Conservation (phyloP, 1,284 basidiomycete genomes). For the Rhizoctonia solani region DNA sequence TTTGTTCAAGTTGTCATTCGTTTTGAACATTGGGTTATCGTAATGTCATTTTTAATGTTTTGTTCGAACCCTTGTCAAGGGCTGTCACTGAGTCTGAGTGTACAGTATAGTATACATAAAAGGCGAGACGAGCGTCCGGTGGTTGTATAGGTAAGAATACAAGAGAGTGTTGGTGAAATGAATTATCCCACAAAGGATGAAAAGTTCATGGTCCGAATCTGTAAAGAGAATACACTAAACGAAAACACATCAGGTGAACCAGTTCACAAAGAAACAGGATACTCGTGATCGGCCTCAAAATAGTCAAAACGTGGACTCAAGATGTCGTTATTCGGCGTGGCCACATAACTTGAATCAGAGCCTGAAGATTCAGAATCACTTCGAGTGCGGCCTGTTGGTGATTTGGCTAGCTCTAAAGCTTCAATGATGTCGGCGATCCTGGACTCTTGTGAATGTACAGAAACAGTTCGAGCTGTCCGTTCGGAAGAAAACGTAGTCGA, state of each 20-base stretch:
- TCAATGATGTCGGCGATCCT: not conserved
- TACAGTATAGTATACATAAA: no score
- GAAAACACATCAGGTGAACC: not conserved
- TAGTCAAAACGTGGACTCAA: not conserved
- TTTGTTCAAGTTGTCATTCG: conserved; percentile 7
- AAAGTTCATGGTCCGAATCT: not conserved
- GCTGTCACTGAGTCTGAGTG: no score
- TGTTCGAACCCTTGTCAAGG: no score
- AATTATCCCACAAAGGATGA: not conserved
- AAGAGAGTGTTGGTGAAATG: not conserved
- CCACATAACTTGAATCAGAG: not conserved
- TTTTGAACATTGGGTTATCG: not conserved
- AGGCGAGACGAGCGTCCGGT: no score
- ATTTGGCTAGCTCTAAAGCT: not conserved
- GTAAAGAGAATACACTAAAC: not conserved
- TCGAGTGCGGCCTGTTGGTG: not conserved
- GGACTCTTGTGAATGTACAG: not conserved
- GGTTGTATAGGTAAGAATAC: not conserved
- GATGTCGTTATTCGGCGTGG: not conserved
- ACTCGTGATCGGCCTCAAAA: not conserved
- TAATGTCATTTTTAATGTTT: no score
- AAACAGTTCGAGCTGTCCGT: not conserved
- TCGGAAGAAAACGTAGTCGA: not conserved
- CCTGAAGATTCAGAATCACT: not conserved
- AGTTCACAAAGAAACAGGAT: not conserved